A percentile compares a stretch with the other conserved stretches of the same genome.
Conservation (phyloP, 148 eudicot species). For the Rhododendron henanense region DNA sequence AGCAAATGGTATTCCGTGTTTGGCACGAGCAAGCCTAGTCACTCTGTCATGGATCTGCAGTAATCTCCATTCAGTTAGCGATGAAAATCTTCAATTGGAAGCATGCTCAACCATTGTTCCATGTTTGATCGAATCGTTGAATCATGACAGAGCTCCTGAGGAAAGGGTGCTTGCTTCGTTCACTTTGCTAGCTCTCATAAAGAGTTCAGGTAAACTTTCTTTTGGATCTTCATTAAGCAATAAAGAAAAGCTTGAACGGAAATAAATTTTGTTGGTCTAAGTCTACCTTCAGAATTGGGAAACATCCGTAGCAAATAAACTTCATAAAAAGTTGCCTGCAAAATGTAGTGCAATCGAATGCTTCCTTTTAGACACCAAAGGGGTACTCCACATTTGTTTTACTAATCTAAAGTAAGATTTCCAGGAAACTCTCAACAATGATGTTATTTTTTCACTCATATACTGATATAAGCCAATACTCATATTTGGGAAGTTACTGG, state of each 20-base stretch:
- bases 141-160: constrained; percentile 23
- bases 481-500: neutral
- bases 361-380: neutral
- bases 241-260: neutral
- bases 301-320: neutral
- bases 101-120: constrained; percentile 34
- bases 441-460: neutral
- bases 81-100: constrained; percentile 20
- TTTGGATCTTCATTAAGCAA: neutral
- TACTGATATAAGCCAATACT: neutral
- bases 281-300: neutral
- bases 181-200: constrained; percentile 28
- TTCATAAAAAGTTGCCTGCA: neutral
- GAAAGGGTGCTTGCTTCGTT: constrained; percentile 44
- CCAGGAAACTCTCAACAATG: neutral
- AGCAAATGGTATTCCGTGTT: constrained; percentile 36
- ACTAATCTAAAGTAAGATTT: too few species aligned
- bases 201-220: constrained; percentile 31
- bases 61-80: constrained; percentile 26
- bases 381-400: neutral
- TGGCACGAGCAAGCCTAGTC: constrained; percentile 46
- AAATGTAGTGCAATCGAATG: neutral
- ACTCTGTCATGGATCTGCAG: constrained; percentile 45
- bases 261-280: neutral
- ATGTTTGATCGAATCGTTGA: constrained; percentile 24